Conservation (phyloP, 2,329 filamentous ascomycete genomes). For the Aspergillus sp. region DNA sequence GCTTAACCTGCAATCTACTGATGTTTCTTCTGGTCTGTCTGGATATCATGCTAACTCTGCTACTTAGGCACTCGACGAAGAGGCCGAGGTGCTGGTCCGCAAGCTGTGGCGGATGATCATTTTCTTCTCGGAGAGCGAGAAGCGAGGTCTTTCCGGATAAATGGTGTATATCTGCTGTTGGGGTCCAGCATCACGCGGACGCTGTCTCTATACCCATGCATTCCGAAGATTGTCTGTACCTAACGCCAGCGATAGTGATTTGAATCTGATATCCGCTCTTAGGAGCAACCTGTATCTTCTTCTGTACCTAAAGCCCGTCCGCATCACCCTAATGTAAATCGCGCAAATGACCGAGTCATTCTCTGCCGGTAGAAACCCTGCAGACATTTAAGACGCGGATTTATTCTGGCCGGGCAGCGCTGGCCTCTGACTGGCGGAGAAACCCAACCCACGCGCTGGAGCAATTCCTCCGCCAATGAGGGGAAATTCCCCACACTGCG, state of each 20-base stretch:
- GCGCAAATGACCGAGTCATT: background rate
- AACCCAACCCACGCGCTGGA: constrained; percentile 11
- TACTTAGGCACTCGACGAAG: constrained; percentile 80
- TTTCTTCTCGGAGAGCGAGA: constrained; percentile 95
- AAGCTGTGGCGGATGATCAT: constrained; percentile 99
- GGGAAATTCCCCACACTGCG: constrained; percentile 9
- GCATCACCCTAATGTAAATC: background rate
- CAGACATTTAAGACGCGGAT: background rate
- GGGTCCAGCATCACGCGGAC: background rate
- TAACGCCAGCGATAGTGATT: background rate
- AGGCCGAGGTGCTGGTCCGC: constrained; percentile 89
- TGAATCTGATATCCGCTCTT: constrained; percentile 13
- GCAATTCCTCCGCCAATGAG: constrained; percentile 31
- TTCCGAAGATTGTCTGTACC: background rate
- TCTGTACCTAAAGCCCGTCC: background rate
- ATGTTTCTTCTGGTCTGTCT: background rate
- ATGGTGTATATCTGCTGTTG: background rate
- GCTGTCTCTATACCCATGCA: background rate
- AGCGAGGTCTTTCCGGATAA: constrained; percentile 75
- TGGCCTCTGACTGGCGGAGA: constrained; percentile 28
- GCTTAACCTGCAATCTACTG: constrained; percentile 37
- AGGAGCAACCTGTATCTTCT: background rate
- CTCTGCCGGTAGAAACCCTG: background rate
- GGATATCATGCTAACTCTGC: constrained; percentile 34
- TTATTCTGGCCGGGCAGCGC: constrained; percentile 1